Percentiles rank a stretch among this genome's conserved stretches.
phyloP scores from a whole-genome alignment of 441 rosid genomes.

The Gossypium schwendimanii region DNA sequence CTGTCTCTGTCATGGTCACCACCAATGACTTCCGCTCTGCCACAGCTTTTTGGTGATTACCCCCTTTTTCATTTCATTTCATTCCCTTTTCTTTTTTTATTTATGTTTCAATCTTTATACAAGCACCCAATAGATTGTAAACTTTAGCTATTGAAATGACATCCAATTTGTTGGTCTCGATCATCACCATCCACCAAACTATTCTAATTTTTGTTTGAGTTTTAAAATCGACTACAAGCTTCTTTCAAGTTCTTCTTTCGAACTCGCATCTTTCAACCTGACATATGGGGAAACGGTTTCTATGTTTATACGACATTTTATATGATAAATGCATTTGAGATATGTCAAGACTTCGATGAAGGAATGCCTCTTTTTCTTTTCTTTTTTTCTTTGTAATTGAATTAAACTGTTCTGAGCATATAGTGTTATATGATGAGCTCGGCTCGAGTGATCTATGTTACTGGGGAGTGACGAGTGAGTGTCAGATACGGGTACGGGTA shows the following conservation, averaged over 20 bases:
- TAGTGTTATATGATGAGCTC: neutral
- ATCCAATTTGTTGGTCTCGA: neutral
- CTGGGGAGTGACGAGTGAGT: neutral
- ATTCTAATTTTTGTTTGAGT: neutral
- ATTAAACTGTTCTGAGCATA: neutral
- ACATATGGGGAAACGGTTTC: neutral
- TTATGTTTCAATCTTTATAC: neutral
- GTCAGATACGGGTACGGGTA: neutral
- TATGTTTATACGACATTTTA: neutral
- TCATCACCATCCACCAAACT: neutral
- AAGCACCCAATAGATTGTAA: neutral
- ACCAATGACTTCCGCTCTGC: slow-evolving; percentile 58
- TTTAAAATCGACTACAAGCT: neutral
- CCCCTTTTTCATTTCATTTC: neutral
- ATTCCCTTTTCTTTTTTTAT: neutral
- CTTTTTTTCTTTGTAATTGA: neutral
- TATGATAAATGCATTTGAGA: neutral
- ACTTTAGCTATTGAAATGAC: neutral
- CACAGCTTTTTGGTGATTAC: slow-evolving; percentile 63
- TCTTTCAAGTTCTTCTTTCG: neutral
- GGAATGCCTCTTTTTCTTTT: neutral
- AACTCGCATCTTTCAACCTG: neutral
- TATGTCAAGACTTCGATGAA: neutral
- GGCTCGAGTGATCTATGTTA: neutral
- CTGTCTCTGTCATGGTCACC: slow-evolving; percentile 67